Base-by-base conservation (phyloP, 192 early-diverging fungal species). In the Lobosporangium transversale region DNA sequence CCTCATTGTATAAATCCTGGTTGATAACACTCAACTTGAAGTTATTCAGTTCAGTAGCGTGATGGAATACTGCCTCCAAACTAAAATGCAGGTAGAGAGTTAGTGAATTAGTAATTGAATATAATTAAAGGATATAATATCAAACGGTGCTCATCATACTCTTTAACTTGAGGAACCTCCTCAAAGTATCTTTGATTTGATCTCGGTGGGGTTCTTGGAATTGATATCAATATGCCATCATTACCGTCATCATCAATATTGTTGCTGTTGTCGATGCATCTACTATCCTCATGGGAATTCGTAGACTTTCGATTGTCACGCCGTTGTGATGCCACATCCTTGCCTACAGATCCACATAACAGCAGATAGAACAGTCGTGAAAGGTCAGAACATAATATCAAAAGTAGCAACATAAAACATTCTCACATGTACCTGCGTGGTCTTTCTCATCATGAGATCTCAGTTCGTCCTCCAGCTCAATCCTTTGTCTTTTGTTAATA, bases 1-100 rank as follows among this genome's bases (percentile, higher is more conserved):
- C 64, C 54, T 66, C 54, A 20, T 56, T 50, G 47, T 66, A 51
- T 33, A 66, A 35, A 24, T 42, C 64, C 15, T 66, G 64, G 47
- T 58, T 55, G 0, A 49, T 55, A 50, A 49, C 36, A 18, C 35
- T 58, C 54, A 66, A 58, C 48, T 27, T 56, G 54, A 58, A 66
- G 15, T 32, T 49, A 33, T 31, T 58, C 23, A 27, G 14, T 31
- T 58, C 33, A 31, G 29, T 31, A 7, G 20, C 17, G 26, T 51
- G 24, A 27, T 66, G 54, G 36, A 66, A 66, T 36, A 33, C 14
- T 51, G 64, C 64, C 54, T 66, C 64, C 17, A 36, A 45, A 57
- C 64, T 50, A 50, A 9, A 45, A 45, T 45, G 14, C 15, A 45
- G 21, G 44, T 45, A 45, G 44, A 45, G 15, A 20, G 15, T 45